phyloP scores from a whole-genome alignment of 2,329 filamentous ascomycete species.

The Torrubiellomyces zombiae region DNA sequence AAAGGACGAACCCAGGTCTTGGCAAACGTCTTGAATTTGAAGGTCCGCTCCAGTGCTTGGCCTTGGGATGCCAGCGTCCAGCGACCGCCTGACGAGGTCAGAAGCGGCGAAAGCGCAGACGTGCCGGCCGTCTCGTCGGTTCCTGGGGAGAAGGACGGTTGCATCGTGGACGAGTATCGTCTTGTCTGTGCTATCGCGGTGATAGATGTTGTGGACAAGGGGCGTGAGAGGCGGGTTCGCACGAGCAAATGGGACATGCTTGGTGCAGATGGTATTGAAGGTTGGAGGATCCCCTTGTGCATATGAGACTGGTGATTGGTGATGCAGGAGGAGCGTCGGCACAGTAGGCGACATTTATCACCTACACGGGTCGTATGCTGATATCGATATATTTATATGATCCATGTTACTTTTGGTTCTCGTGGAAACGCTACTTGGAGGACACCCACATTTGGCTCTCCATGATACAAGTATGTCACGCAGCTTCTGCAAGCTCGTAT shows the following conservation, averaged over 20 bases:
- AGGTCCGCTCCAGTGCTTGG: conserved; percentile 39
- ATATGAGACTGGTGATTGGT: no score
- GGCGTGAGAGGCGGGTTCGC: conserved; percentile 3
- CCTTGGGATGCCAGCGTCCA: conserved; percentile 36
- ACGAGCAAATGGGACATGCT: conserved; percentile 4
- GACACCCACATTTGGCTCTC: no score
- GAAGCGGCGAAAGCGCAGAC: conserved; percentile 20
- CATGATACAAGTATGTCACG: no score
- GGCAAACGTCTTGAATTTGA: conserved; percentile 48
- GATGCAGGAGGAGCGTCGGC: no score
- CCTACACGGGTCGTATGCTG: no score
- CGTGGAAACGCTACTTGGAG: no score
- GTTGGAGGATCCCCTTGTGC: no score
- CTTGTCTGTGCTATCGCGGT: conserved; percentile 2
- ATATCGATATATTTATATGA: no score
- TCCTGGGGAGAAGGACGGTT: conserved; percentile 26
- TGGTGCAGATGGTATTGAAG: conserved; percentile 1
- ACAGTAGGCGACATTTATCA: no score
- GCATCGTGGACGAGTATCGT: conserved; percentile 8
- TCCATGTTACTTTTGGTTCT: no score
- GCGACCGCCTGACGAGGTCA: conserved; percentile 20
- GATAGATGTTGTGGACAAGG: conserved; percentile 4
- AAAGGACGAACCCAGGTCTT: conserved; percentile 42
- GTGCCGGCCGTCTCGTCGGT: conserved; percentile 22
- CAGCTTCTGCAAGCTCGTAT: no score